Evolutionary conservation across 768 basidiomycete species (phyloP).

Genomic region (Kwoniella sp.): DNA sequence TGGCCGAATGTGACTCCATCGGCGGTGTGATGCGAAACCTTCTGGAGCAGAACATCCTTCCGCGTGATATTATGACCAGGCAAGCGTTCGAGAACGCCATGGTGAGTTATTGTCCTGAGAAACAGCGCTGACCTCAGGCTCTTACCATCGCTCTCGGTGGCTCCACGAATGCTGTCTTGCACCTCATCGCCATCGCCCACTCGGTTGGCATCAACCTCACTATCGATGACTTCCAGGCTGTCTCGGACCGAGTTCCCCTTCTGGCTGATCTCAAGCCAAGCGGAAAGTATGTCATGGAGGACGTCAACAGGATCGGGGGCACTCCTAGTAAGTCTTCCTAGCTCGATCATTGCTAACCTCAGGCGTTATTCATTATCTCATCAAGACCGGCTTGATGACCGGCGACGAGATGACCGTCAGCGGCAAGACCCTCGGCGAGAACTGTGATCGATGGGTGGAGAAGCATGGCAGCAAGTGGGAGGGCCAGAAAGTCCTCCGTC

Average conservation of each 20-base stretch:
- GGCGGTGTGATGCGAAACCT: slow-evolving; percentile 82
- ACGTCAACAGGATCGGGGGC: slow-evolving; percentile 90
- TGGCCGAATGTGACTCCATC: slow-evolving; percentile 71
- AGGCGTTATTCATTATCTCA: slow-evolving; percentile 80
- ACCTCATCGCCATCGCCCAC: slow-evolving; percentile 94
- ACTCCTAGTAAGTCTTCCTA: slow-evolving; percentile 70
- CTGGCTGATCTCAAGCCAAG: slow-evolving; percentile 94
- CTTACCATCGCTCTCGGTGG: slow-evolving; percentile 96
- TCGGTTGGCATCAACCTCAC: slow-evolving; percentile 83
- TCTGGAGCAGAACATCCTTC: slow-evolving; percentile 84
- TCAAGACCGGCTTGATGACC: slow-evolving; percentile 82
- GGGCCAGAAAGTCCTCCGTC: slow-evolving; percentile 75
- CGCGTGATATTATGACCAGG: slow-evolving; percentile 93
- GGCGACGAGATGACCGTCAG: slow-evolving; percentile 88
- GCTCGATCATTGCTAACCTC: slow-evolving; percentile 7
- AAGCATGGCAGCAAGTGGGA: slow-evolving; percentile 54
- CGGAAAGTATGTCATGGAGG: slow-evolving; percentile 98
- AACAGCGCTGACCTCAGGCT: slow-evolving; percentile 56
- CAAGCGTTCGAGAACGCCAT: slow-evolving; percentile 97
- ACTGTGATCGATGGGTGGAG: slow-evolving; percentile 72
- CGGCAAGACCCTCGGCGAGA: slow-evolving; percentile 82
- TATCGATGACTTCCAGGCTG: slow-evolving; percentile 87
- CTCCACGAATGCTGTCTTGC: slow-evolving; percentile 94
- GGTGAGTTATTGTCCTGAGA: slow-evolving; percentile 54
- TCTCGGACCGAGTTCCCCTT: slow-evolving; percentile 90